A percentile compares a stretch with the other conserved stretches of the same genome.
Evolutionary conservation across 495 filamentous ascomycete genomes (phyloP).

Genomic region (Hypoxylon rickii): DNA sequence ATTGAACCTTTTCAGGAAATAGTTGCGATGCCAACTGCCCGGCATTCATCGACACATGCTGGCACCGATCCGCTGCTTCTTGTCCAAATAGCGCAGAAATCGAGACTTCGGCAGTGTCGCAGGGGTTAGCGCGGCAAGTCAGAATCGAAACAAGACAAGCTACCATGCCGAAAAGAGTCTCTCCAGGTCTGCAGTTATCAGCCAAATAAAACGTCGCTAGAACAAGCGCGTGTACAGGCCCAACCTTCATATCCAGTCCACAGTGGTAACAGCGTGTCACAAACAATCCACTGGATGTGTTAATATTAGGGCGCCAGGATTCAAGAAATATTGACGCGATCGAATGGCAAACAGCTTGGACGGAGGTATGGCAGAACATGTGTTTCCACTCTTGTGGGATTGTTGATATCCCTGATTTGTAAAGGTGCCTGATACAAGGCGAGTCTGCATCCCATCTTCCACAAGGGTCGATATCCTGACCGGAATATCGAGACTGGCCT

Average conservation of each 20-base stretch:
- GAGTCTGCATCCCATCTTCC: constrained; percentile 50
- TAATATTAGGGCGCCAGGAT: constrained; percentile 29
- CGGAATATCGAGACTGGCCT: constrained; percentile 31
- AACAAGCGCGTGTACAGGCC: constrained; percentile 46
- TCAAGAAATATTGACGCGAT: constrained; percentile 33
- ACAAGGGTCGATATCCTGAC: constrained; percentile 47
- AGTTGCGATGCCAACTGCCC: not conserved
- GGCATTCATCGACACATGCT: constrained; percentile 9
- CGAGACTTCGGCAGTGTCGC: not conserved
- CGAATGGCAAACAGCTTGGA: constrained; percentile 45
- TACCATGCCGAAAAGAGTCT: constrained; percentile 48
- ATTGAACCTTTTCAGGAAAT: too few species aligned
- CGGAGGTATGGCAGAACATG: constrained; percentile 49
- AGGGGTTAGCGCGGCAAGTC: constrained; percentile 31
- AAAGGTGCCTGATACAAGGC: constrained; percentile 35
- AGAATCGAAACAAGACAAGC: constrained; percentile 47
- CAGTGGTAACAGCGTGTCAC: constrained; percentile 39
- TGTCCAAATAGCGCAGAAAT: constrained; percentile 6
- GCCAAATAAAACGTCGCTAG: constrained; percentile 42
- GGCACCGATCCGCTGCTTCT: not conserved
- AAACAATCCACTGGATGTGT: constrained; percentile 45
- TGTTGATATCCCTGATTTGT: constrained; percentile 1
- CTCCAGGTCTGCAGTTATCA: constrained; percentile 37
- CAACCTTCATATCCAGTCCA: constrained; percentile 39
- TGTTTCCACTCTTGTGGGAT: constrained; percentile 48